These are phyloP conservation scores for Pseudonectria buxi DNA, from an alignment of 2,329 filamentous ascomycete genomes.

Conservation along the genomic window DNA sequence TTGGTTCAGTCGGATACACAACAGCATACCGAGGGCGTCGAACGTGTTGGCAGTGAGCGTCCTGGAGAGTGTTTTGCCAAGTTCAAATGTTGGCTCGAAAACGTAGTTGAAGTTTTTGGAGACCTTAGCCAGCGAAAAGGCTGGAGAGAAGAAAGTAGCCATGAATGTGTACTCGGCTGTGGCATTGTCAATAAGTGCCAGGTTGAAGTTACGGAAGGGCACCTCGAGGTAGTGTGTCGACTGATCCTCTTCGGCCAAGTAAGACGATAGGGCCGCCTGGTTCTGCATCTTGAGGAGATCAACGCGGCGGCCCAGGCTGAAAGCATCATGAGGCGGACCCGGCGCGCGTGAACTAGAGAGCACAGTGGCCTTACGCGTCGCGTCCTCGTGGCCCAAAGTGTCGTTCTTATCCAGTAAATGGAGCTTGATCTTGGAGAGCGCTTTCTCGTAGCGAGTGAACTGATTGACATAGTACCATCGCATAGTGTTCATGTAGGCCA, in stretches of 20 bases:
- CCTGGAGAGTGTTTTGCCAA: constrained; percentile 72
- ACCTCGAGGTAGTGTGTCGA: constrained; percentile 80
- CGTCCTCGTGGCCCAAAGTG: constrained; percentile 72
- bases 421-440: constrained; percentile 77
- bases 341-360: constrained; percentile 40
- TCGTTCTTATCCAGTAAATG: constrained; percentile 79
- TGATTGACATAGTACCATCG: constrained; percentile 95
- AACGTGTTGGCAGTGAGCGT: constrained; percentile 68
- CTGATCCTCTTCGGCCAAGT: constrained; percentile 86
- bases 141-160: constrained; percentile 78
- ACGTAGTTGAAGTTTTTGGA: constrained; percentile 80
- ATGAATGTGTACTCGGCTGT: constrained; percentile 94
- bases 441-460: constrained; percentile 79
- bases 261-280: constrained; percentile 73
- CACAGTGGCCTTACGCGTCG: constrained; percentile 55
- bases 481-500: constrained; percentile 97
- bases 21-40: constrained; percentile 77
- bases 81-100: constrained; percentile 81
- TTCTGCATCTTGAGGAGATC: constrained; percentile 72
- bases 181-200: constrained; percentile 88
- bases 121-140: constrained; percentile 67
- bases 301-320: constrained; percentile 78
- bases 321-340: constrained; percentile 70
- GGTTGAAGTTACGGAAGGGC: constrained; percentile 89
- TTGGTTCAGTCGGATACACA: constrained; percentile 92